Percentiles rank a stretch among this genome's conserved stretches.
These are phyloP conservation scores for Gonium pectorale DNA, from an alignment of 139 green algal genomes.

Conservation along the genomic window DNA sequence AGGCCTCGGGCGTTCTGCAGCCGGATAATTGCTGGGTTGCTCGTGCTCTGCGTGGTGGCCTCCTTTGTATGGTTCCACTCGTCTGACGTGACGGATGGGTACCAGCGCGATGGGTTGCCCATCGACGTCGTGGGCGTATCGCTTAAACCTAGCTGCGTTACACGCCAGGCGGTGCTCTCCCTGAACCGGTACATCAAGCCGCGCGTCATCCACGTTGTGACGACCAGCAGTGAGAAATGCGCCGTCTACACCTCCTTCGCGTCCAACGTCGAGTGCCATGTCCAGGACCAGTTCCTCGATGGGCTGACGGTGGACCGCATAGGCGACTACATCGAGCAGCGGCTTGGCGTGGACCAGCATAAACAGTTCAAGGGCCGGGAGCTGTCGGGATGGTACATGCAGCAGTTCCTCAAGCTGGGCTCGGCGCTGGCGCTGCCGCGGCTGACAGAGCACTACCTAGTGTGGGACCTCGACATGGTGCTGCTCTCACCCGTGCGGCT, in stretches of 20 bases:
- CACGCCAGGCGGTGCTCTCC: constrained; percentile 28
- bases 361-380: constrained; percentile 49
- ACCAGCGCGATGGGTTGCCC: not conserved
- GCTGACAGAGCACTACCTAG: constrained; percentile 56
- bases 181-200: constrained; percentile 48
- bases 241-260: constrained; percentile 38
- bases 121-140: constrained; percentile 42
- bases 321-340: not conserved
- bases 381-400: constrained; percentile 61
- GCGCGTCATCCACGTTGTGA: constrained; percentile 50
- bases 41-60: not conserved
- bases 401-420: constrained; percentile 70
- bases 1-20: no score
- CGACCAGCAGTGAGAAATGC: constrained; percentile 37
- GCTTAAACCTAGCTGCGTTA: constrained; percentile 60
- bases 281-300: constrained; percentile 41
- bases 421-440: constrained; percentile 41
- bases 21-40: not conserved
- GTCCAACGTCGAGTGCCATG: constrained; percentile 48
- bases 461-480: constrained; percentile 75
- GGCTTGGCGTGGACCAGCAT: constrained; percentile 23
- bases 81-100: not conserved
- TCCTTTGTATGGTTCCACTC: not conserved
- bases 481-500: constrained; percentile 45
- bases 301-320: constrained; percentile 34